Percentiles rank a stretch among this genome's conserved stretches.
Evolutionary conservation across 805 yeast species (phyloP).

Genomic region (Yarrowia divulgata): DNA sequence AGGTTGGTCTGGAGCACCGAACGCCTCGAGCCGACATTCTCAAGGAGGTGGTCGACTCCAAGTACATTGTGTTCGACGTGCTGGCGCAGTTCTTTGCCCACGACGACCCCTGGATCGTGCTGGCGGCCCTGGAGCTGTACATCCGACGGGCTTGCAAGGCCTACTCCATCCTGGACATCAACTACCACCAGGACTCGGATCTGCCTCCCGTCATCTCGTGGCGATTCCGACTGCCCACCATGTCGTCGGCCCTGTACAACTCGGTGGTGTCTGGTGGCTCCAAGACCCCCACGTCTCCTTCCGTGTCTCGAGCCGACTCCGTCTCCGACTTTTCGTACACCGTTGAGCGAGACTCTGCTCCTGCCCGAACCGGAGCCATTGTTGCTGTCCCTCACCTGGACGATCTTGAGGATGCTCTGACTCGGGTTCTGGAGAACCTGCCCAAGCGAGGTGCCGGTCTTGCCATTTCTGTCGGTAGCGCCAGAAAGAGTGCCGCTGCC

Average conservation of each 20-base stretch:
- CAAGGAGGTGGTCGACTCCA: slow-evolving; percentile 93
- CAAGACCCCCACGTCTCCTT: slow-evolving; percentile 41
- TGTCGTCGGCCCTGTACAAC: slow-evolving; percentile 74
- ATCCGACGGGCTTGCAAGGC: slow-evolving; percentile 97
- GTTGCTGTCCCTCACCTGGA: slow-evolving; percentile 83
- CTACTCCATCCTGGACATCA: slow-evolving; percentile 80
- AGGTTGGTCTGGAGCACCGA: slow-evolving; percentile 73
- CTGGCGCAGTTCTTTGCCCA: slow-evolving; percentile 88
- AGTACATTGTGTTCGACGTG: slow-evolving; percentile 95
- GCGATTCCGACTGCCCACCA: slow-evolving; percentile 84
- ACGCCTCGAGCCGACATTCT: slow-evolving; percentile 81
- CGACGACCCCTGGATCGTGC: slow-evolving; percentile 83
- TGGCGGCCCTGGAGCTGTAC: slow-evolving; percentile 97
- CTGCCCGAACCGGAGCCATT: slow-evolving; percentile 83
- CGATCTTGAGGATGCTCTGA: slow-evolving; percentile 83
- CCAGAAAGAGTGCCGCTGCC: slow-evolving; percentile 40
- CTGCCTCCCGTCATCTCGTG: slow-evolving; percentile 77
- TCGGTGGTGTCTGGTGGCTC: slow-evolving; percentile 52
- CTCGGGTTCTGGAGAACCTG: slow-evolving; percentile 75
- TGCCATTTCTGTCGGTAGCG: slow-evolving; percentile 49
- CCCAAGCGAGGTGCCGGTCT: slow-evolving; percentile 56
- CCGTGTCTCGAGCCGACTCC: slow-evolving; percentile 71
- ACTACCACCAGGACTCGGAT: slow-evolving; percentile 59
- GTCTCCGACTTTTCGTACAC: slow-evolving; percentile 90
- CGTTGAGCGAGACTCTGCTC: slow-evolving; percentile 70